Conservation (phyloP, 768 basidiomycete species). For the Leccinum fibrillosum region DNA sequence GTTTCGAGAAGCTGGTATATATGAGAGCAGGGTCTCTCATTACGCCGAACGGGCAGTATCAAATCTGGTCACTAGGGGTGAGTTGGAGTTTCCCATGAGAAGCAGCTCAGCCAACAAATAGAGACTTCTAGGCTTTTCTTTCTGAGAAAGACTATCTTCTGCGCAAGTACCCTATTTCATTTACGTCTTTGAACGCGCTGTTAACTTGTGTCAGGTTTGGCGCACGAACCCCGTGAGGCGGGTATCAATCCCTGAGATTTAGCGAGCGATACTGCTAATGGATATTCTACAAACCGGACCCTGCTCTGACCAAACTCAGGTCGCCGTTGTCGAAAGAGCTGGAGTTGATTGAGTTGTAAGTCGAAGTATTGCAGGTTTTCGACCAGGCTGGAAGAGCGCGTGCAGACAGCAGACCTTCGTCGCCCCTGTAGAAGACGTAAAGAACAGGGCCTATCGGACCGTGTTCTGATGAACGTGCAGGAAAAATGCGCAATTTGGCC, state of each 20-base stretch:
- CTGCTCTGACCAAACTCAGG: too few species aligned
- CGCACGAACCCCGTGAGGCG: slow-evolving; percentile 10
- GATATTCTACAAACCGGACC: slow-evolving; percentile 9
- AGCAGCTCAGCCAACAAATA: slow-evolving; percentile 4
- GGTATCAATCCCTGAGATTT: slow-evolving; percentile 18
- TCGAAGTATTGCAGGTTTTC: neutral
- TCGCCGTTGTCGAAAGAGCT: neutral
- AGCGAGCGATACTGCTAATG: slow-evolving; percentile 12
- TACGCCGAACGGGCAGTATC: slow-evolving; percentile 29
- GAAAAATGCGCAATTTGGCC: neutral
- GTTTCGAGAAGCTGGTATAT: too few species aligned
- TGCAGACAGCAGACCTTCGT: slow-evolving; percentile 14
- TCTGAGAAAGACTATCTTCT: neutral
- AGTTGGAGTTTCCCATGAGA: slow-evolving; percentile 41
- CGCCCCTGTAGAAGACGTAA: neutral
- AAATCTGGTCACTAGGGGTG: slow-evolving; percentile 75
- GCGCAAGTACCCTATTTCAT: slow-evolving; percentile 8
- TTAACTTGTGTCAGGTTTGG: slow-evolving; percentile 12
- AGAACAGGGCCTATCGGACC: neutral
- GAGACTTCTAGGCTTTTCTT: slow-evolving; percentile 2
- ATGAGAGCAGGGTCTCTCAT: slow-evolving; percentile 27
- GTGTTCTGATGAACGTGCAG: neutral
- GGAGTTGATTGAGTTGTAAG: slow-evolving; percentile 15
- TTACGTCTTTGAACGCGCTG: slow-evolving; percentile 2
- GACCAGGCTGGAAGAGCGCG: neutral